Evolutionary conservation across 1,284 basidiomycete species (phyloP), one percentile per base, ranked within the genome.

Genomic region (Apiotrichum siamense): DNA sequence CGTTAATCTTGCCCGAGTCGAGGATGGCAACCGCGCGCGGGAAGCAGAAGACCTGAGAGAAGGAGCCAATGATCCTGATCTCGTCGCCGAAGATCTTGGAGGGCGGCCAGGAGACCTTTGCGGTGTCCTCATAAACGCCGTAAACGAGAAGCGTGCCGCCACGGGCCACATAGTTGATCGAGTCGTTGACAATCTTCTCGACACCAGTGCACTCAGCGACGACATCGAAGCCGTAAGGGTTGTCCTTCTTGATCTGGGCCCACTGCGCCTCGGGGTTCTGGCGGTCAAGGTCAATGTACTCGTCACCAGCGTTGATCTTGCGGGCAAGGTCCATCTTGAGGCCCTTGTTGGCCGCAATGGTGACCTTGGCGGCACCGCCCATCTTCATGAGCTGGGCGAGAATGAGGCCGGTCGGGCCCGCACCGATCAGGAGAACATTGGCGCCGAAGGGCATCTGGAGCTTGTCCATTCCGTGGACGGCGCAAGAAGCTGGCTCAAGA

Each of bases 131-230:
- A 67, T 83, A 83, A 27, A 83, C 80, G 50, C 81, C 81, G 65
- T 83, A 83, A 41, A 72, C 68, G 50, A 72, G 63, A n/a, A 72
- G 64, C 7, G 70, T 70, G 33, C 70, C 70, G 36, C 65, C 66
- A 55, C 88, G 78, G 17, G 87, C 80, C 33, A 92, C 88, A 66
- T 87, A 88, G 75, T 88, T 81, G 73, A 92, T 87, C 26, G 84
- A 76, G 49, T 86, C 82, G 64, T 88, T 83, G 26, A 86, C 87
- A 41, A 92, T 75, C 57, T 82, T 82, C 74, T 88, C 86, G 29
- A 84, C 82, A 50, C 88, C 88, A 3, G 88, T 91, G 33, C 87
- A 88, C 73, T 91, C 88, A 44, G 86, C 87, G 26, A 92, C 88
- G 35, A 89, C 81, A 69, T 92, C 88, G 66, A 92, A 91, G 21